These are phyloP conservation scores for Arachis hypogaea DNA, from an alignment of 306 rosid genomes.

Conservation along the genomic window DNA sequence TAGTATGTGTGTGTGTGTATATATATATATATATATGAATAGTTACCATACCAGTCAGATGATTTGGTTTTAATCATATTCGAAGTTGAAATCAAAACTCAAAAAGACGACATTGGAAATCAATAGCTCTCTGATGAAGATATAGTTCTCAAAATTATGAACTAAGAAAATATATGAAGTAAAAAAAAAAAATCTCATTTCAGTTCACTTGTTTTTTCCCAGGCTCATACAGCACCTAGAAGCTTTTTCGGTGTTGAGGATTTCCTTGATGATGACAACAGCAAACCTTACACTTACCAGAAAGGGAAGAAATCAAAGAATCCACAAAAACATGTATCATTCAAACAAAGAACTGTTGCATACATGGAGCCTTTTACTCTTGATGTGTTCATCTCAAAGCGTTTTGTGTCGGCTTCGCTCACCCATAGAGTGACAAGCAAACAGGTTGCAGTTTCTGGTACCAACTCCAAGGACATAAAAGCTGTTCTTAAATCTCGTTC, in stretches of 20 bases:
- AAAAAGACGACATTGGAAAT: background rate
- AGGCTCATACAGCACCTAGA: constrained; percentile 76
- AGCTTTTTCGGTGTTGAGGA: constrained; percentile 96
- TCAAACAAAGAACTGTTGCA: constrained; percentile 86
- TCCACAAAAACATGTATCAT: constrained; percentile 83
- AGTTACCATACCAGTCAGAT: background rate
- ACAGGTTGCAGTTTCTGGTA: constrained; percentile 97
- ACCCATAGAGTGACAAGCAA: constrained; percentile 90
- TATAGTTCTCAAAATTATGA: background rate
- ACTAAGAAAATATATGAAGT: background rate
- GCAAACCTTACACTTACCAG: constrained; percentile 87
- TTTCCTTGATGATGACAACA: constrained; percentile 79
- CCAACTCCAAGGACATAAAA: constrained; percentile 95
- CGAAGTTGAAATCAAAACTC: background rate
- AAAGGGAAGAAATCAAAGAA: constrained; percentile 87
- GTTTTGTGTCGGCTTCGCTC: constrained; percentile 89
- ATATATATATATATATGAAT: background rate
- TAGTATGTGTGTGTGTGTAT: background rate
- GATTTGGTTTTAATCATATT: constrained; percentile 1
- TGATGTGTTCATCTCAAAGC: constrained; percentile 84
- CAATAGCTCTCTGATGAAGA: constrained; percentile 11
- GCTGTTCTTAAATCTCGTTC: constrained; percentile 82
- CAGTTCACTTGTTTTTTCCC: constrained; percentile 9
- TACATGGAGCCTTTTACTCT: constrained; percentile 96
- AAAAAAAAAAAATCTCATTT: background rate